Base-by-base conservation (phyloP, 306 rosid genomes). In the Canavalia ensiformis region DNA sequence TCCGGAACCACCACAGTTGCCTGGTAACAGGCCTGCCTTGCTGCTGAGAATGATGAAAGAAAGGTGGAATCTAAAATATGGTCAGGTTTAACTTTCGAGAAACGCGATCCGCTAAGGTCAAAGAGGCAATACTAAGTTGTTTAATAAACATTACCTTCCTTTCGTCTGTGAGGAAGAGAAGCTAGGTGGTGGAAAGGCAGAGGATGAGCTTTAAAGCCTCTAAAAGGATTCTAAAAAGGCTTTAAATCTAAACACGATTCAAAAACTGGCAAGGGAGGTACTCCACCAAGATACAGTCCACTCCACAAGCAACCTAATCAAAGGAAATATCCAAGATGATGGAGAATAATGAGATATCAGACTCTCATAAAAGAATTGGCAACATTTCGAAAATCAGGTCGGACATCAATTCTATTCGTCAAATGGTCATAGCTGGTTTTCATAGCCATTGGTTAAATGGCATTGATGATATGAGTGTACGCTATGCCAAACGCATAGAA, bases 361-460 rank as follows among this genome's bases (percentile, higher is more conserved):
- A 68, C 81, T 70, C 84, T 35, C 79, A 46, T 58, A 96, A 96
- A 88, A 86, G 90, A 84, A 76, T 96, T 65, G 98, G 99, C 69
- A 54, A 63, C 45, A 82, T 96, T 86, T 93, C 98, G 99, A 98
- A 57, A 85, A 93, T 89, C 87, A 75, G 62, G 97, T 90, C 74
- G 99, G 99, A 31, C 91, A 95, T 84, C 97, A 91, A 80, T 95
- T 95, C 81, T 95, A 88, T 92, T 92, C 98, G n/a, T 64, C 97
- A 95, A 89, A 95, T 95, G 99, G 98, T 92, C 41, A 92, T 77
- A 25, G 90, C 93, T 86, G 99, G 99, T 77, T 92, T 92, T 82
- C 99, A 95, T 79, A 85, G 97, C 83, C 99, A 95, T 64, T 95
- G 99, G 99, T 86, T 95, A 75, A 93, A 92, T 13, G 99, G 99